phyloP scores from a whole-genome alignment of 805 yeast species.

The Candida railenensis region DNA sequence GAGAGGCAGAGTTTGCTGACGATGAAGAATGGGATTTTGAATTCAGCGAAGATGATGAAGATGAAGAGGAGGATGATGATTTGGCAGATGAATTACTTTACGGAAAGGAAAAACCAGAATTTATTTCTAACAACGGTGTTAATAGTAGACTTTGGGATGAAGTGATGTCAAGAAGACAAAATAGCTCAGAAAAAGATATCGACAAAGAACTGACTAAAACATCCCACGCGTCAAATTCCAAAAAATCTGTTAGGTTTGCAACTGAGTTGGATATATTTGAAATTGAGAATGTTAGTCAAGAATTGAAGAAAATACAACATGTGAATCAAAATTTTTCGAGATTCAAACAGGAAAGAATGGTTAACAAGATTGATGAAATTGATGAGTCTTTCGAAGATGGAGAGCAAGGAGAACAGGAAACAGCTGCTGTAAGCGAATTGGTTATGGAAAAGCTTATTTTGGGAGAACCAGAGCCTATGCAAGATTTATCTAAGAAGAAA shows the following conservation, averaged over 20 bases:
- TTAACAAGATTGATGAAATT: not conserved
- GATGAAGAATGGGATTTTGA: constrained; percentile 40
- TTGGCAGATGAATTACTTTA: constrained; percentile 30
- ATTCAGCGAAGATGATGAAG: constrained; percentile 23
- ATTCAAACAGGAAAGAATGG: constrained; percentile 16
- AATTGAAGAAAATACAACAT: constrained; percentile 31
- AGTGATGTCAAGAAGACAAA: constrained; percentile 29
- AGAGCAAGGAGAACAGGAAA: not conserved
- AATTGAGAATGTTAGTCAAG: constrained; percentile 55
- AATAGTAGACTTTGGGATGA: constrained; percentile 40
- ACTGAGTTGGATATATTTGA: constrained; percentile 55
- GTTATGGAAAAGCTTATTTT: constrained; percentile 10
- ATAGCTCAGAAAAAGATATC: constrained; percentile 2
- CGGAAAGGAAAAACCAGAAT: constrained; percentile 16
- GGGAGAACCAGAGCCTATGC: constrained; percentile 3
- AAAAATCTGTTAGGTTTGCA: constrained; percentile 56
- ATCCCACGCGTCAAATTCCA: constrained; percentile 6
- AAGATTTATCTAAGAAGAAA: constrained; percentile 1
- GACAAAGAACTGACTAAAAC: not conserved
- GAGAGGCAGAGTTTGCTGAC: constrained; percentile 21
- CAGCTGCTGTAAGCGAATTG: constrained; percentile 10
- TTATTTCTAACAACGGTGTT: constrained; percentile 10
- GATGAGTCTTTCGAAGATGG: not conserved
- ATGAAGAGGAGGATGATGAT: constrained; percentile 26
- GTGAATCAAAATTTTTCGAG: constrained; percentile 17